phyloP scores from a whole-genome alignment of 2,329 filamentous ascomycete species.

The Colletotrichum sp. region DNA sequence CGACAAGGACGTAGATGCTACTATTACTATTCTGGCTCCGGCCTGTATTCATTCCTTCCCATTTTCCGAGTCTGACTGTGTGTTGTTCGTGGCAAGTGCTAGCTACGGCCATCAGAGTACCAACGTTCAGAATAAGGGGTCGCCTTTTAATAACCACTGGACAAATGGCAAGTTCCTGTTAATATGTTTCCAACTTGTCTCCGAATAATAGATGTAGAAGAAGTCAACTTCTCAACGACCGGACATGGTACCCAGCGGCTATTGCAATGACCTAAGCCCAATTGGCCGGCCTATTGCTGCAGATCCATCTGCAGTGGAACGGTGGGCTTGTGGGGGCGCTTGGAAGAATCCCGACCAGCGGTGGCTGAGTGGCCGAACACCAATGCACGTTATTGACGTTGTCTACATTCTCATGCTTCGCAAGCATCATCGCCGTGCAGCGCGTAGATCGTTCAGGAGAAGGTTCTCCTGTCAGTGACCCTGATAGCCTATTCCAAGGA shows the following conservation, averaged over 20 bases:
- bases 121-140: too few relatives aligned
- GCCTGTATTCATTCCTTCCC: slow-evolving; percentile 6
- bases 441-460: not conserved
- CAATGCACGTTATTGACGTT: not conserved
- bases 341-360: not conserved
- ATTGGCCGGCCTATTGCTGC: not conserved
- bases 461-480: not conserved
- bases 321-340: not conserved
- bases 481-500: not conserved
- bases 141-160: not conserved
- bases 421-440: not conserved
- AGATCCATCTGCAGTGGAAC: not conserved
- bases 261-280: not conserved
- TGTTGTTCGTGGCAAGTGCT: not conserved
- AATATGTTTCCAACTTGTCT: not conserved
- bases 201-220: not conserved
- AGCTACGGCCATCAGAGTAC: not conserved
- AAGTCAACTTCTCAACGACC: not conserved
- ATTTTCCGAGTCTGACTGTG: not conserved
- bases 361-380: not conserved
- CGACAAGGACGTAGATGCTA: slow-evolving; percentile 15
- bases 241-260: not conserved
- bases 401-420: not conserved
- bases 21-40: slow-evolving; percentile 13
- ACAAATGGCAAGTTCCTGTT: not conserved